Evolutionary conservation across 2,329 filamentous ascomycete species (phyloP).

Genomic region (Aspergillus chevalieri): DNA sequence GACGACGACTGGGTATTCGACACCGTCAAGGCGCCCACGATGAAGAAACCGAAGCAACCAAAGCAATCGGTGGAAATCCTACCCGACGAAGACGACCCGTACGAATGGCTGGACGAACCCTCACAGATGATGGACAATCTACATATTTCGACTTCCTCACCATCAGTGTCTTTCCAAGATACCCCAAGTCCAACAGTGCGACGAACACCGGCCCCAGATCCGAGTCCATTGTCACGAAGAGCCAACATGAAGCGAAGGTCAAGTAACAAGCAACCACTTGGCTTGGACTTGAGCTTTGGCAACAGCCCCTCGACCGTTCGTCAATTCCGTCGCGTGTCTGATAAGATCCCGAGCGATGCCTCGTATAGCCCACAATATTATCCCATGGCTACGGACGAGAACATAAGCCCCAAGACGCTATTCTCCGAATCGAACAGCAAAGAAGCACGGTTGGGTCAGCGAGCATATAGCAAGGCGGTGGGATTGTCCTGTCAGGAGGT

Average conservation of each 20-base stretch:
- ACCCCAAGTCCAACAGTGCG: slow-evolving; percentile 56
- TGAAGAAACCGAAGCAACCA: slow-evolving; percentile 51
- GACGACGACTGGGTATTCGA: slow-evolving; percentile 94
- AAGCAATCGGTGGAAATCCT: slow-evolving; percentile 47
- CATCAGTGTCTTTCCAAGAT: slow-evolving; percentile 30
- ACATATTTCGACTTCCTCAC: slow-evolving; percentile 38
- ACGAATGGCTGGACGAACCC: slow-evolving; percentile 31
- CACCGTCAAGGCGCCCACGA: slow-evolving; percentile 69
- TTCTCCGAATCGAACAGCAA: slow-evolving; percentile 51
- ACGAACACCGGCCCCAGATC: slow-evolving; percentile 40
- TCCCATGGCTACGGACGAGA: slow-evolving; percentile 33
- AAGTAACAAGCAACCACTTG: slow-evolving; percentile 67
- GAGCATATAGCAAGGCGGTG: slow-evolving; percentile 73
- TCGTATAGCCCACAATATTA: slow-evolving; percentile 17
- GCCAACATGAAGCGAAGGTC: slow-evolving; percentile 37
- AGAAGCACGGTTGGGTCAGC: slow-evolving; percentile 74
- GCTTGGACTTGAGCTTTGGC: slow-evolving; percentile 86
- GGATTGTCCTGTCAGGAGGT: slow-evolving; percentile 80
- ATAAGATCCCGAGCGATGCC: slow-evolving; percentile 44
- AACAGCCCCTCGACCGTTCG: slow-evolving; percentile 89
- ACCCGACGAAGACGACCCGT: slow-evolving; percentile 34
- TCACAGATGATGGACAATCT: slow-evolving; percentile 36
- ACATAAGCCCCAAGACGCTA: slow-evolving; percentile 30
- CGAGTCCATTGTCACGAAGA: slow-evolving; percentile 37
- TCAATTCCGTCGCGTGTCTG: slow-evolving; percentile 83